These are phyloP conservation scores for Leucocoprinus sp. DNA, from an alignment of 768 basidiomycete genomes.

Conservation along the genomic window DNA sequence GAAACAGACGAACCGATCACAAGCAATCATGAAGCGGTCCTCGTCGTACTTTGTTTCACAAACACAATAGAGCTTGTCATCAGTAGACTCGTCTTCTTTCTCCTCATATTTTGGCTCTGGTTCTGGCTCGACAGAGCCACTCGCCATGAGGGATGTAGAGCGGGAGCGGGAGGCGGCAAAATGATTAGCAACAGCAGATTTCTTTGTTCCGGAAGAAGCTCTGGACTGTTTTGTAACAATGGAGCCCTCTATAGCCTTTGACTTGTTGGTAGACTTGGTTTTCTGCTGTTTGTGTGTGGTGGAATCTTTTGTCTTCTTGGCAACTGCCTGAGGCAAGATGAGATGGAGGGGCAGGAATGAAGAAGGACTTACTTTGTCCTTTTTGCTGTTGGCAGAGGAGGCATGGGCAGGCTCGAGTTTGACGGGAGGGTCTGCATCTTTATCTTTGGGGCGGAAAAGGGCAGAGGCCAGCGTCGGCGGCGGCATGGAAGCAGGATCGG, in stretches of 20 bases:
- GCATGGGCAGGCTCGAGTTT: slow-evolving; percentile 14
- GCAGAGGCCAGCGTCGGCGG: slow-evolving; percentile 31
- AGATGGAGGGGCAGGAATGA: background rate
- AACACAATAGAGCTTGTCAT: slow-evolving; percentile 72
- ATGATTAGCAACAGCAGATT: slow-evolving; percentile 16
- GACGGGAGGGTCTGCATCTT: slow-evolving; percentile 18
- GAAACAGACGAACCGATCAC: slow-evolving; percentile 60
- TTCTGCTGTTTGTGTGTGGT: slow-evolving; percentile 13
- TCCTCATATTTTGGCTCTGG: slow-evolving; percentile 28
- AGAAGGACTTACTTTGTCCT: slow-evolving; percentile 29
- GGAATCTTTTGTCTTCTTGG: slow-evolving; percentile 17
- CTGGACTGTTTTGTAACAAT: slow-evolving; percentile 15
- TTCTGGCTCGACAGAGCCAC: slow-evolving; percentile 28
- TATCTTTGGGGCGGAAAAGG: slow-evolving; percentile 23
- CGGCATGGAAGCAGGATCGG: slow-evolving; percentile 53
- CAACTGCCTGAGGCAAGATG: slow-evolving; percentile 9
- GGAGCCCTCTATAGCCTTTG: slow-evolving; percentile 12
- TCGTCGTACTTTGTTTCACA: slow-evolving; percentile 86
- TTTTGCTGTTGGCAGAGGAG: slow-evolving; percentile 34
- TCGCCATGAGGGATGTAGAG: slow-evolving; percentile 63
- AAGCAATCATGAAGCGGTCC: slow-evolving; percentile 87
- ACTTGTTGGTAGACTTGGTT: background rate
- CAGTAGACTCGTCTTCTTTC: slow-evolving; percentile 50
- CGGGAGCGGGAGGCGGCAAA: slow-evolving; percentile 47
- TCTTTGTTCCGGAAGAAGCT: slow-evolving; percentile 4